Base-by-base conservation (phyloP, 306 rosid genomes). In the Lathyrus oleraceus region DNA sequence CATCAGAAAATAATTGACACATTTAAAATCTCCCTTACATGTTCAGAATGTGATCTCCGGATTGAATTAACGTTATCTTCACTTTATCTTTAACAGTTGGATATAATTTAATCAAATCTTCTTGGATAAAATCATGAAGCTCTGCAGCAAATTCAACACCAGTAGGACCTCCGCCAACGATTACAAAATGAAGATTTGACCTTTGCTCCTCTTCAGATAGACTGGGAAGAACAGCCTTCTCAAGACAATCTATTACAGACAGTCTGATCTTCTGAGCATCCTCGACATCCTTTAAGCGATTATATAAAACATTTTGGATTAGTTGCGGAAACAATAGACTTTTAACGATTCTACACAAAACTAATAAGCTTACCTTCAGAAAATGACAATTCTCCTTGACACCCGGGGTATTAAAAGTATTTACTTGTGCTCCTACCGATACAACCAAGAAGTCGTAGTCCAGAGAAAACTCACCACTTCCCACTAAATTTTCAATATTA, bases 81-180 rank as follows among this genome's bases (percentile, higher is more conserved):
- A 94, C 92, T 38, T 78, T 73, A 79, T 90, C 91, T 76, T 87
- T 84, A 27, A 83, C 92, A 4, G 81, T 15, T 6, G 97, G 96
- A 72, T 90, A 94, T 70, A 94, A 62, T 25, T 88, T 85, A 67
- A 71, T 73, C 64, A 94, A 80, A 84, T 94, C 98, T 69, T 90
- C 98, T 43, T 77, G 79, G 52, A 94, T 61, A 80, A 53, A 88
- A 82, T 94, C 98, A 75, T 94, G 96, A 70, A 94, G 85, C 89
- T 94, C 98, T 30, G 98, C 97, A 65, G 98, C 97, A 82, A 94
- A 94, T 78, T 94, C 98, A 65, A 94, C 85, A 53, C 98, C 98
- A 60, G 98, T 94, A 36, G 98, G 98, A 78, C 98, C 98, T 59
- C 98, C 98, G 70, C 98, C 98, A 68, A 94, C 98, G 65, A 94